Evolutionary conservation across 257 asterid species (phyloP).

Genomic region (Solanum sitiens): DNA sequence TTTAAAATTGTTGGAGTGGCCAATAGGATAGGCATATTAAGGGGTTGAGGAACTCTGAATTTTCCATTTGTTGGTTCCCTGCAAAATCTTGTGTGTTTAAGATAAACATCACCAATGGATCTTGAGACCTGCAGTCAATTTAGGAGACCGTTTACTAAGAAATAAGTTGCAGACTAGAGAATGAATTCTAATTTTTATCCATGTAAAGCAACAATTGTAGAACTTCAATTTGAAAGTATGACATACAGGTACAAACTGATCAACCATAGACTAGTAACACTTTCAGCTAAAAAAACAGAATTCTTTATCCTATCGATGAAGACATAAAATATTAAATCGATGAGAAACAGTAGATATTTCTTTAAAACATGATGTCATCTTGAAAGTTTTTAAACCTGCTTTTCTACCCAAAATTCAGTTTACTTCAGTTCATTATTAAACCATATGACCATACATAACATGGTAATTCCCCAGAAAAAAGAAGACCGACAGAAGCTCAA

Average conservation of each 20-base stretch:
- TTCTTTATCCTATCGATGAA: background rate
- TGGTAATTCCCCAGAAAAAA: background rate
- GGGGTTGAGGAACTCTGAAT: conserved; percentile 24
- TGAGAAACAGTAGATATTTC: background rate
- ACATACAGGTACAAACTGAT: background rate
- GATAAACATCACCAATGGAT: conserved; percentile 27
- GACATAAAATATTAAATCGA: background rate
- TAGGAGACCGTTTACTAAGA: background rate
- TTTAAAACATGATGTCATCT: background rate
- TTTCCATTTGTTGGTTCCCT: conserved; percentile 18
- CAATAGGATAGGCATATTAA: conserved; percentile 20
- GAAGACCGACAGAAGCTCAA: background rate
- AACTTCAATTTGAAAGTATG: background rate
- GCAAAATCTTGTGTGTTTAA: conserved; percentile 19
- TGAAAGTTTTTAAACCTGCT: background rate
- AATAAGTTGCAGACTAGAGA: background rate
- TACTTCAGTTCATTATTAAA: background rate
- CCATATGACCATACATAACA: background rate
- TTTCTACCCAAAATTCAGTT: background rate
- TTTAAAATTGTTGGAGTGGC: conserved; percentile 21
- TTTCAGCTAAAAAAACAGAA: background rate
- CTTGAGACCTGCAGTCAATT: conserved; percentile 24
- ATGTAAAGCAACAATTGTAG: background rate
- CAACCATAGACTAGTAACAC: background rate
- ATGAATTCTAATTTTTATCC: background rate